Base-by-base conservation (phyloP, 169 alveolate species). In the Gregarina niphandrodes region DNA sequence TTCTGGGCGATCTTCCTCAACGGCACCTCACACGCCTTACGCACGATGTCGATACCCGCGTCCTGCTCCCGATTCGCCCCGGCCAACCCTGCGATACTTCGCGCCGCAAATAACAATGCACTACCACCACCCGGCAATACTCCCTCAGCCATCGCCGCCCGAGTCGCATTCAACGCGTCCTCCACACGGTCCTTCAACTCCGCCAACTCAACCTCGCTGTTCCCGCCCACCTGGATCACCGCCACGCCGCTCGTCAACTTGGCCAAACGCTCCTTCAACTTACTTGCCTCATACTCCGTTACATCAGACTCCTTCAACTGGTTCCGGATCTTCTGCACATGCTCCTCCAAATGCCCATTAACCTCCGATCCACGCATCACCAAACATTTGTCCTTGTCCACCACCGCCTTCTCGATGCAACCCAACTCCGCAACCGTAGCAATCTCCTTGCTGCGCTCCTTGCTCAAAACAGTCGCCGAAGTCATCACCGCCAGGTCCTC, bases 121-220 rank as follows among this genome's bases (percentile, higher is more conserved):
- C 45, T 36, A 16, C 97, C 97, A 2, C 97, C 97, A 18, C 98
- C 98, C 5, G 95, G 95, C 26, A 91, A 97, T 35, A 88, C 88
- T 22, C 98, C 98, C 57, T 91, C 97, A 51, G 80, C 95, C 17
- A 84, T 86, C 5, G 98, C 98, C 26, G 97, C 97, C 69, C 85
- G 79, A 22, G 98, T 89, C 37, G 97, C 97, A 53, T 91, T 79
- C 34, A 89, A 78, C 5, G 97, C 96, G 49, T 92, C 98, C 38
- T 86, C 82, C 40, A 92, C 79, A 49, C 98, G 76, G 45, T 92
- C 98, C 63, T 88, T 91, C 36, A 82, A 65, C 67, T 84, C 96
- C 28, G 82, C 73, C 1, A 82, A 91, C 67, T 84, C 96, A 4
- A 82, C 87, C 56, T 84, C 95, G 40, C 91, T 76, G 38, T 83